Conservation (phyloP, 257 asterid species). For the Linderniella brevidens region DNA sequence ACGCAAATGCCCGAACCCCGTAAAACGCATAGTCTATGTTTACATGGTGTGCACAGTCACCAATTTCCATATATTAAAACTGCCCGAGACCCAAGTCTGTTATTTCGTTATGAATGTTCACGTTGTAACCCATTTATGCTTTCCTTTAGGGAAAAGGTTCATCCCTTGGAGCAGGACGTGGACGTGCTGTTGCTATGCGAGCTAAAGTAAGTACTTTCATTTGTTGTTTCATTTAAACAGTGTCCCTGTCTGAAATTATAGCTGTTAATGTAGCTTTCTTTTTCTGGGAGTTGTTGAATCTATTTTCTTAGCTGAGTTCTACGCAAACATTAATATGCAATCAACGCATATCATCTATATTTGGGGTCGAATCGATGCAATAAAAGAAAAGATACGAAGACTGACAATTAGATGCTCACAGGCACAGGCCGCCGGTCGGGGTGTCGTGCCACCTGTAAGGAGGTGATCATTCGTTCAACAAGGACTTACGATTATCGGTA, state of each 20-base stretch:
- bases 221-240: background rate
- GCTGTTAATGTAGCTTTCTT: too few relatives aligned
- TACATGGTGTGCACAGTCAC: too few relatives aligned
- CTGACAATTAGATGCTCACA: conserved; percentile 15
- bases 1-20: background rate
- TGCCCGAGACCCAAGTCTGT: background rate
- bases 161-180: conserved; percentile 90
- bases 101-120: conserved; percentile 1
- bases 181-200: conserved; percentile 95
- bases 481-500: too few relatives aligned
- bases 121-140: background rate
- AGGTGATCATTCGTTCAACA: conserved; percentile 20
- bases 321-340: too few relatives aligned
- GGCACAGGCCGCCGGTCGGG: conserved; percentile 96
- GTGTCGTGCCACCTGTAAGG: conserved; percentile 69
- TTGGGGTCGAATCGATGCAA: background rate
- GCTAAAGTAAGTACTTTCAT: conserved; percentile 50
- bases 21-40: background rate
- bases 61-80: too few relatives aligned
- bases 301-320: too few relatives aligned
- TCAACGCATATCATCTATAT: too few relatives aligned
- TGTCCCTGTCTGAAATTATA: background rate
- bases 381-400: background rate
- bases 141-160: conserved; percentile 80
- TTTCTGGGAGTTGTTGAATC: too few relatives aligned